phyloP scores from a whole-genome alignment of 768 basidiomycete genomes.

The Agrocybe praecox region DNA sequence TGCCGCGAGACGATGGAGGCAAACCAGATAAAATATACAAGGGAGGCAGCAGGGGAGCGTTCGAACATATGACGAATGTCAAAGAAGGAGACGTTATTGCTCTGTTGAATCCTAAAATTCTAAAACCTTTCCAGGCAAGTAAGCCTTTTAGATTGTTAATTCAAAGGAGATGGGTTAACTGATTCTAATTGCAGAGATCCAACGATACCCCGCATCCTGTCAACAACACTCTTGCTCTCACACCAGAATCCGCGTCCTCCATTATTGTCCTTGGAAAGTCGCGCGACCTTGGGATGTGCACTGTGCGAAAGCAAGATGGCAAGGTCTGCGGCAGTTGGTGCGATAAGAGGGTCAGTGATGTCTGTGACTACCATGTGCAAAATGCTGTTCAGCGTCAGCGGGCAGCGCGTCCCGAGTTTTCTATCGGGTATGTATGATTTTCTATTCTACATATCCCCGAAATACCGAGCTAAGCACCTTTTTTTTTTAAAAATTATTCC shows the following conservation, averaged over 20 bases:
- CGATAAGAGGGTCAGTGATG: conserved; percentile 83
- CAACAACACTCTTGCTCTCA: conserved; percentile 83
- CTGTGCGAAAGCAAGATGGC: conserved; percentile 76
- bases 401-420: conserved; percentile 84
- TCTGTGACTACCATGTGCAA: conserved; percentile 93
- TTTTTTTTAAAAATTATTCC: background rate
- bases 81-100: conserved; percentile 91
- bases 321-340: conserved; percentile 86
- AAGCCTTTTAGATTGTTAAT: background rate
- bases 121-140: conserved; percentile 84
- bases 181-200: conserved; percentile 36
- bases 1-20: conserved; percentile 52
- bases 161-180: conserved; percentile 2
- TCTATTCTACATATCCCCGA: background rate
- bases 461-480: background rate
- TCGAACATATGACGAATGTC: conserved; percentile 83
- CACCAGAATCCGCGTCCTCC: conserved; percentile 79
- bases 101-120: conserved; percentile 82
- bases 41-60: conserved; percentile 93
- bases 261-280: conserved; percentile 88
- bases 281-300: conserved; percentile 85
- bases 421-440: conserved; percentile 62
- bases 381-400: conserved; percentile 75
- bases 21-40: conserved; percentile 67
- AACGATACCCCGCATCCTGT: conserved; percentile 71